These are phyloP conservation scores for Monosporascus sp. DNA, from an alignment of 2,329 filamentous ascomycete species.

Conservation along the genomic window DNA sequence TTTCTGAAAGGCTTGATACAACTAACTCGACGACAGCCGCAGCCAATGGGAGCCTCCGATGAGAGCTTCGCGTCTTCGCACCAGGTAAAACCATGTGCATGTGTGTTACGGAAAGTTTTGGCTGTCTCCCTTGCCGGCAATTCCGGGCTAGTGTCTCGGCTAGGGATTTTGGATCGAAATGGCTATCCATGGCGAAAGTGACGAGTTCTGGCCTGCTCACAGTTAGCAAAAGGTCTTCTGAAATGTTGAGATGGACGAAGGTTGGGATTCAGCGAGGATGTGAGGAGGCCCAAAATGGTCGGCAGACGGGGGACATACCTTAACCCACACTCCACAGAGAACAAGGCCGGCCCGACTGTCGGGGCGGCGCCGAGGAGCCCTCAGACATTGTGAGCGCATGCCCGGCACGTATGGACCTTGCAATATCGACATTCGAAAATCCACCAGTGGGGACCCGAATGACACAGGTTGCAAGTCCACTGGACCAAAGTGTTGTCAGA, in stretches of 20 bases:
- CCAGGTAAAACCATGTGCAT: neutral
- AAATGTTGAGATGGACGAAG: neutral
- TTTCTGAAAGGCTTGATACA: neutral
- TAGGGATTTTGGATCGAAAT: neutral
- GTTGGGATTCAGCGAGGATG: neutral
- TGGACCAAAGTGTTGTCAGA: slow-evolving; percentile 60
- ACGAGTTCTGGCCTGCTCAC: neutral
- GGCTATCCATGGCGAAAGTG: neutral
- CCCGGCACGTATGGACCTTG: slow-evolving; percentile 59
- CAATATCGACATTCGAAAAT: slow-evolving; percentile 67
- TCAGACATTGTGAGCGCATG: slow-evolving; percentile 46
- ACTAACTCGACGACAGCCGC: neutral
- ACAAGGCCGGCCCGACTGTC: slow-evolving; percentile 7
- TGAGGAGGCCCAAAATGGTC: neutral
- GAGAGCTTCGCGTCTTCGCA: neutral
- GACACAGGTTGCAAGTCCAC: slow-evolving; percentile 61
- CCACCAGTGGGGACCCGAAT: slow-evolving; percentile 60
- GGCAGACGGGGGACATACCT: neutral
- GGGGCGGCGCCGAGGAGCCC: neutral
- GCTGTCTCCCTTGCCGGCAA: neutral
- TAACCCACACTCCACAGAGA: slow-evolving; percentile 1
- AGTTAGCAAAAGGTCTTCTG: neutral
- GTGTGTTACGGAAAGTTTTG: neutral
- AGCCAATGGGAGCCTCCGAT: neutral
- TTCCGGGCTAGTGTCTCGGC: neutral